Base-by-base conservation (phyloP, 1,284 basidiomycete species). In the Puccinia coronata region DNA sequence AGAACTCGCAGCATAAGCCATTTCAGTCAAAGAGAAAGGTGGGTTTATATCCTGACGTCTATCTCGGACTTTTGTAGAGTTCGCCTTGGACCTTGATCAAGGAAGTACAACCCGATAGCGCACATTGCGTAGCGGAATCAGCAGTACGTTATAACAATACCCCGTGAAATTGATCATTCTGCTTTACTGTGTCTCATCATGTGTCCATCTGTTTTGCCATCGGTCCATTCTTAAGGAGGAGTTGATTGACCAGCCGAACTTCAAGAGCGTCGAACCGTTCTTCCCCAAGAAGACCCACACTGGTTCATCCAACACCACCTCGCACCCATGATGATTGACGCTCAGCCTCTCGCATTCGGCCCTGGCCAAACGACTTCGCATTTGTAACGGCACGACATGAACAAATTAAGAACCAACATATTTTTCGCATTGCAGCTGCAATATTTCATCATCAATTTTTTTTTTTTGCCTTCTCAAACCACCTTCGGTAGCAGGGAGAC, bases 201-300 rank as follows among this genome's bases (percentile, higher is more conserved):
- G 8, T 69, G 18, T 6, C 16, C 23, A 16, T 18, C 49, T 49
- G 18, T 20, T 49, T 41, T 49, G 20, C n/a, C n/a, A n/a, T n/a
- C n/a, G n/a, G n/a, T 28, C 9, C 16, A 20, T 20, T 20, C 28
- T 41, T 28, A 18, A 69, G 67, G 67, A 69, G 67, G 67, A 69
- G 16, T 49, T 36, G 41, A 43, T 69, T 69, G 67, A 69, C n/a
- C 67, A 69, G 47, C 67, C 67, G 4, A 69, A 69, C 67, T 69
- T 69, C 67, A 25, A 28, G 18, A 69, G 67, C 47, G 67, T 69
- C 28, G 23, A 49, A n/a, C 67, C 41, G 8, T 69, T 41, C 41
- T 69, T 69, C 18, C 67, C 41, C 25, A 69, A 49, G 47, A 69
- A 69, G 41, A 18, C 16, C 34, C 11, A 57, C n/a, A 25, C 20